Percentiles rank a stretch among this genome's conserved stretches.
Conservation (phyloP, 495 filamentous ascomycete genomes). For the Copromyces sp. region DNA sequence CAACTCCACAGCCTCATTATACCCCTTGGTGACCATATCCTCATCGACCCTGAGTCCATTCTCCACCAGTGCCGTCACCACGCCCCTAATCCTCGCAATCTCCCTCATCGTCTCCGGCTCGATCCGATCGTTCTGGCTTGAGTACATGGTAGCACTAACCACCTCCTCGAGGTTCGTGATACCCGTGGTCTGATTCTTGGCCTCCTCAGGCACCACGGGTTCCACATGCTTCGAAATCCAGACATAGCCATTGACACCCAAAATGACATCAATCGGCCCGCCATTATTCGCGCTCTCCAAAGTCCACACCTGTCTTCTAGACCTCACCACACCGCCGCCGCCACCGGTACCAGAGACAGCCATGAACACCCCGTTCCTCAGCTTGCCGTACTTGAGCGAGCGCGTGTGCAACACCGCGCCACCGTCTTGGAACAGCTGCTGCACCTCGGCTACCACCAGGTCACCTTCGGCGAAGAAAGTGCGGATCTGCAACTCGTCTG, state of each 20-base stretch:
- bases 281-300: constrained; percentile 51
- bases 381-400: constrained; percentile 83
- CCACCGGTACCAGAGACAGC: constrained; percentile 71
- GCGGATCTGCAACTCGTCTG: constrained; percentile 91
- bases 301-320: constrained; percentile 78
- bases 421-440: constrained; percentile 71
- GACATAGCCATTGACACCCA: constrained; percentile 93
- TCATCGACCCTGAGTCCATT: constrained; percentile 81
- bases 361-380: constrained; percentile 84
- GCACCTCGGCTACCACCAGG: constrained; percentile 82
- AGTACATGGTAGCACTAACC: constrained; percentile 61
- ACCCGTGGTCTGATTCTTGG: constrained; percentile 23
- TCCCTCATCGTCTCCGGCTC: constrained; percentile 65
- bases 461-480: constrained; percentile 90
- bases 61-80: constrained; percentile 71
- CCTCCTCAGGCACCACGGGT: constrained; percentile 30
- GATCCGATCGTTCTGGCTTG: constrained; percentile 83
- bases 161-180: constrained; percentile 81
- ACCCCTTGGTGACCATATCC: constrained; percentile 74
- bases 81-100: constrained; percentile 71
- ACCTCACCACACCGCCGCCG: constrained; percentile 70
- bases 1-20: constrained; percentile 66
- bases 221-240: constrained; percentile 78
- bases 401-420: constrained; percentile 80
- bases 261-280: constrained; percentile 73